Conservation (phyloP, 169 alveolate genomes). For the Theileria sp. region DNA sequence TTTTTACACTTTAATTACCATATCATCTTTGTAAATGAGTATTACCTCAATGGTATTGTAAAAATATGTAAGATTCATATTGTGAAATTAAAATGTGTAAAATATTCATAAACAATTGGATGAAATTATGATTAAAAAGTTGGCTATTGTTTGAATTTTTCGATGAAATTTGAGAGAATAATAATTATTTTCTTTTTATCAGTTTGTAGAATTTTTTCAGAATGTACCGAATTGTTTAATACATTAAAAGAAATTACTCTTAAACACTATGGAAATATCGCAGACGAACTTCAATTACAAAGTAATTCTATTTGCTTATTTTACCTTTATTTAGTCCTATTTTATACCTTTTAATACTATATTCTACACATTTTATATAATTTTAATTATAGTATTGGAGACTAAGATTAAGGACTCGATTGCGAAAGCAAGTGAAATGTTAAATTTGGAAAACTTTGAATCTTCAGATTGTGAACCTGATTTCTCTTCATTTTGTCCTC, state of each 20-base stretch:
- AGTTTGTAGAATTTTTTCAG: conserved; percentile 1
- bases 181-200: not conserved
- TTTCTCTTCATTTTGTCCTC: conserved; percentile 73
- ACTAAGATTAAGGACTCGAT: conserved; percentile 53
- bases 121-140: too few relatives aligned
- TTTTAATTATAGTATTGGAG: conserved; percentile 44
- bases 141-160: not conserved
- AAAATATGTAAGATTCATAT: too few relatives aligned
- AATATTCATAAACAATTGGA: too few relatives aligned
- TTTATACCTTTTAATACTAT: not conserved
- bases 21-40: too few relatives aligned
- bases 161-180: not conserved
- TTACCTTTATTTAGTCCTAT: not conserved
- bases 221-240: conserved; percentile 28
- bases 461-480: conserved; percentile 67
- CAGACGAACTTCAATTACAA: conserved; percentile 8
- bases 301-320: not conserved
- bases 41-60: too few relatives aligned
- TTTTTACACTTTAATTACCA: too few relatives aligned
- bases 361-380: not conserved
- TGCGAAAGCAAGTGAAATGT: conserved; percentile 51
- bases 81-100: not conserved
- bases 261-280: not conserved
- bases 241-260: conserved; percentile 14
- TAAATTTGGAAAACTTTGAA: conserved; percentile 55